Base-by-base conservation (phyloP, 2,329 filamentous ascomycete genomes). In the Sporothrix brunneoviolacea region DNA sequence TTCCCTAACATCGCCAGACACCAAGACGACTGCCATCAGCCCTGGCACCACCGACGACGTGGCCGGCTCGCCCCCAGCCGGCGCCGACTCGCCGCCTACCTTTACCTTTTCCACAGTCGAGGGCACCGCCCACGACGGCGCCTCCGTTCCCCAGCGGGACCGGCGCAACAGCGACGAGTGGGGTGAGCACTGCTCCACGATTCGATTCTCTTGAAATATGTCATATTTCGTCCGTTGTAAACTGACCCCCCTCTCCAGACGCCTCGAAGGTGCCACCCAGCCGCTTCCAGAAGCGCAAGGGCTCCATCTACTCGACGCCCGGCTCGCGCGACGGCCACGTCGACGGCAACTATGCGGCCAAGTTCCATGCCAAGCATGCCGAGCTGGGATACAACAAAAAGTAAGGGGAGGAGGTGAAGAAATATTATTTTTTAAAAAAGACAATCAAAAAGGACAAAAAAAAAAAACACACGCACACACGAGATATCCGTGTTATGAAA, bases 231-330 rank as follows among this genome's bases (percentile, higher is more conserved):
- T 4, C 10, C 38, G 8, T 27, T 28, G 12, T 7, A n/a, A 13
- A 16, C 21, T 41, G 4, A 3, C 41, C 15, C 16, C 16, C 10
- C 16, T 24, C 27, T 2, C 53, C 43, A 80, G 82, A 86, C 65
- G 82, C 82, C 4, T 74, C 77, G 58, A 85, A 85, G 65, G 81
- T 83, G 0, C 79, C 79, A 2, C 82, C 82, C 9, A 82, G 76
- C 55, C 79, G 79, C 41, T 85, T 86, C 68, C 82, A 86, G 65
- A 83, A 83, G 68, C 77, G 79, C 61, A 80, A 83, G 66, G 82
- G 82, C 50, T 84, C 79, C 61, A 83, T 85, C 65, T 84, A 81
- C 62, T 78, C 80, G 41, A 86, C 83, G 8, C 82, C 79, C 3
- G 70, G 70, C 59, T 83, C 79, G 21, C 76, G 82, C 52, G 83